Evolutionary conservation across 2,329 filamentous ascomycete genomes (phyloP).

Genomic region (Colletotrichum sp.): DNA sequence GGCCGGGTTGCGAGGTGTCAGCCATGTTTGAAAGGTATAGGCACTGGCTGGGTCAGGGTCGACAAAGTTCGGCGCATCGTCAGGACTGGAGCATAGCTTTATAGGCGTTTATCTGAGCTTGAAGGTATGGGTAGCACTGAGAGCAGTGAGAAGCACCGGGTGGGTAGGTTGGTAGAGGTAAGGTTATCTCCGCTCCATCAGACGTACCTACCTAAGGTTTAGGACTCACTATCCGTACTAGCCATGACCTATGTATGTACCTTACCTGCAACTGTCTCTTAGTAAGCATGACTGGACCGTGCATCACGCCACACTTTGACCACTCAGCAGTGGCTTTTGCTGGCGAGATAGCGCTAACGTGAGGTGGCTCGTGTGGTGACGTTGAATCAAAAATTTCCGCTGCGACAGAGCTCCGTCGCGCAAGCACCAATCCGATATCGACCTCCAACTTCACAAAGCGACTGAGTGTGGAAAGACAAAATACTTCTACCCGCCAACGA

Average conservation of each 20-base stretch:
- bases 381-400: slow-evolving; percentile 14
- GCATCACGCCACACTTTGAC: neutral
- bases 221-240: neutral
- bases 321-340: neutral
- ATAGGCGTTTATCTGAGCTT: neutral
- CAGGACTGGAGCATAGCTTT: neutral
- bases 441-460: neutral
- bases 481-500: neutral
- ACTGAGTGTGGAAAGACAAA: neutral
- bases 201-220: neutral
- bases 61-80: slow-evolving; percentile 14
- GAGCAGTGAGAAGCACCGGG: neutral
- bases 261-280: neutral
- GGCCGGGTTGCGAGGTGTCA: slow-evolving; percentile 24
- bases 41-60: neutral
- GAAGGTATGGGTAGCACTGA: neutral
- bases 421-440: neutral
- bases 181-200: neutral
- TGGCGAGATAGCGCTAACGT: neutral
- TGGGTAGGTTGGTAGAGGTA: neutral
- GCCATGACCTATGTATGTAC: neutral
- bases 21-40: slow-evolving; percentile 26
- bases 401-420: neutral
- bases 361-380: neutral
- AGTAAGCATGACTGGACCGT: neutral